Percentiles rank a stretch among this genome's conserved stretches.
Conservation (phyloP, 1,139 yeast species). For the Debaryomyces robertsiae region DNA sequence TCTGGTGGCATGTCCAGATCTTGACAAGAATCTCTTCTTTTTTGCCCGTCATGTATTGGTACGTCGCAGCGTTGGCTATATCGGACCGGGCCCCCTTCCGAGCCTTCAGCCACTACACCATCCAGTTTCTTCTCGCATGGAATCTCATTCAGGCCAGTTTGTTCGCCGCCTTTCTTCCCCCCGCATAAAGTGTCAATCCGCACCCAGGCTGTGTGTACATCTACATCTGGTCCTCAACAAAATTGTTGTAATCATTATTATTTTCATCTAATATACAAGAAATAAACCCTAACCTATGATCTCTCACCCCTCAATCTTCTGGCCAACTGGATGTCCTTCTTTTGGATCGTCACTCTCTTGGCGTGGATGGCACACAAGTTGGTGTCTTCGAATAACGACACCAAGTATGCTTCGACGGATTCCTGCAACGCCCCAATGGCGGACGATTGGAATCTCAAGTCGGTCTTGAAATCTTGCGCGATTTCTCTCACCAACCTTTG, state of each 20-base stretch:
- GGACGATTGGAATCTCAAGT: constrained; percentile 96
- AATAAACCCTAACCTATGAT: constrained; percentile 43
- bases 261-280: constrained; percentile 8
- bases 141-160: constrained; percentile 57
- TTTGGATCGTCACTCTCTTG: constrained; percentile 98
- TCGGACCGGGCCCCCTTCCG: constrained; percentile 17
- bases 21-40: constrained; percentile 78
- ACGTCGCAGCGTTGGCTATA: constrained; percentile 45
- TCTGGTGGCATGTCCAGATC: constrained; percentile 84
- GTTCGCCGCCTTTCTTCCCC: constrained; percentile 71
- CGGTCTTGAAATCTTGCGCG: constrained; percentile 97
- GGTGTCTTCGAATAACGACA: constrained; percentile 89
- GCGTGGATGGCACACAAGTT: constrained; percentile 99
- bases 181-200: constrained; percentile 49
- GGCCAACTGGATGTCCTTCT: constrained; percentile 98
- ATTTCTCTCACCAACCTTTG: constrained; percentile 97
- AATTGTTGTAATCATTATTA: constrained; percentile 1
- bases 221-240: not conserved
- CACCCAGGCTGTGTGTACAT: not conserved
- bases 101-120: constrained; percentile 21
- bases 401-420: constrained; percentile 96
- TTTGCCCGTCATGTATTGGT: constrained; percentile 77
- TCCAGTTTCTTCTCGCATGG: constrained; percentile 56
- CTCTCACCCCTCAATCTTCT: constrained; percentile 99
- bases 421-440: constrained; percentile 99